Evolutionary conservation across 1,284 basidiomycete genomes (phyloP).

Genomic region (Hymenochaete sp.): DNA sequence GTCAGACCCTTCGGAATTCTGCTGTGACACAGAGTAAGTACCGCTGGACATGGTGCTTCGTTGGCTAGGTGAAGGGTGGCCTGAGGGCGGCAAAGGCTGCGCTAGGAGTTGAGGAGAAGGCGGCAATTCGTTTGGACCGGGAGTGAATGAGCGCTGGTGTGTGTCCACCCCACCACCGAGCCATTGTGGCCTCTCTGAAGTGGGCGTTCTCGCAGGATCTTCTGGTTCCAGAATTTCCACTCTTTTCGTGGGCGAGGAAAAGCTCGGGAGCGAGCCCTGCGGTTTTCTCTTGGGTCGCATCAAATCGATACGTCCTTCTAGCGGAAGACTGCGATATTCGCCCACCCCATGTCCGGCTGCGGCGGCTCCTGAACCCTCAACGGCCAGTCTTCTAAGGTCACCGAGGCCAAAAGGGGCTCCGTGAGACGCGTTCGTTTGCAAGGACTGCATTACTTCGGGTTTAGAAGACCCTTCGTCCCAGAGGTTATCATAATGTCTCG

Average conservation of each 20-base stretch:
- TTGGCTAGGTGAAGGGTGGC: background rate
- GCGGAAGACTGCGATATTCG: slow-evolving; percentile 70
- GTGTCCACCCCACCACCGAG: slow-evolving; percentile 22
- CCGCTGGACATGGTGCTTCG: no score
- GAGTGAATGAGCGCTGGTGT: slow-evolving; percentile 43
- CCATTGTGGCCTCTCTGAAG: slow-evolving; percentile 20
- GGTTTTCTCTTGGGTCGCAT: slow-evolving; percentile 53
- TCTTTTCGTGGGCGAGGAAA: slow-evolving; percentile 15
- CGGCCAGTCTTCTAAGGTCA: slow-evolving; percentile 58
- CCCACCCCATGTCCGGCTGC: slow-evolving; percentile 38
- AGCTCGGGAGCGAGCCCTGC: slow-evolving; percentile 19
- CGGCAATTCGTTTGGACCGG: slow-evolving; percentile 45
- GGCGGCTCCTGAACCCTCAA: slow-evolving; percentile 42
- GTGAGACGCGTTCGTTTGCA: slow-evolving; percentile 18
- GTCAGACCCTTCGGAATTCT: no score
- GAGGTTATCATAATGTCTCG: slow-evolving; percentile 60
- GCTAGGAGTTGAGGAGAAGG: slow-evolving; percentile 32
- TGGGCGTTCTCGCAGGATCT: slow-evolving; percentile 24
- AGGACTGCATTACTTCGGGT: slow-evolving; percentile 25
- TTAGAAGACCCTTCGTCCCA: slow-evolving; percentile 51
- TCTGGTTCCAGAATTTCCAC: slow-evolving; percentile 13
- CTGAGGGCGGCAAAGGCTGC: slow-evolving; percentile 4
- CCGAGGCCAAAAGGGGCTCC: slow-evolving; percentile 48
- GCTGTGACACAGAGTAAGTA: no score
- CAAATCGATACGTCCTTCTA: slow-evolving; percentile 80